phyloP scores from a whole-genome alignment of 2,329 filamentous ascomycete species.

The Colletotrichum neosansevieriae region DNA sequence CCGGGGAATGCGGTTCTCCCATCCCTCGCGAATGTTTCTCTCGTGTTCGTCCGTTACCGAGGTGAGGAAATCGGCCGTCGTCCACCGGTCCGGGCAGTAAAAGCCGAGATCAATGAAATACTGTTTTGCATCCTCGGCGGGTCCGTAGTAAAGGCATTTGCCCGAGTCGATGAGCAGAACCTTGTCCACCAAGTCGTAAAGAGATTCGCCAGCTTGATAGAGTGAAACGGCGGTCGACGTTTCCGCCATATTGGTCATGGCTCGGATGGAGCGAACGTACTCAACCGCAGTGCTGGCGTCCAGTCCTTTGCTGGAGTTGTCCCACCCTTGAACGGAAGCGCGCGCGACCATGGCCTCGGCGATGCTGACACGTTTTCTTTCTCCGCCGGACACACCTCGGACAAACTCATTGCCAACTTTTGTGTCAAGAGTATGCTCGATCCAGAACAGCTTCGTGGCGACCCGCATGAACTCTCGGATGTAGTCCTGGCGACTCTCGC shows the following conservation, averaged over 20 bases:
- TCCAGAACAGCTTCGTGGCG: slow-evolving; percentile 77
- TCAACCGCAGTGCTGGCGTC: slow-evolving; percentile 75
- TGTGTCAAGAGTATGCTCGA: slow-evolving; percentile 75
- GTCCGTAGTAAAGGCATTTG: slow-evolving; percentile 79
- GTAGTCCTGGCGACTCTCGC: slow-evolving; percentile 68
- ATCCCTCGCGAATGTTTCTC: slow-evolving; percentile 55
- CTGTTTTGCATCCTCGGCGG: slow-evolving; percentile 69
- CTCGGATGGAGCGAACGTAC: slow-evolving; percentile 73
- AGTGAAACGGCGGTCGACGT: slow-evolving; percentile 72
- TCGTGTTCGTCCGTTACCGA: slow-evolving; percentile 76
- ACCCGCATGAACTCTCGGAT: slow-evolving; percentile 68
- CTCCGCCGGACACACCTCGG: slow-evolving; percentile 71
- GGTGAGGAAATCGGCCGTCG: slow-evolving; percentile 81
- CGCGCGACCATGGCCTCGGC: slow-evolving; percentile 74
- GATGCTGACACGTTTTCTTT: slow-evolving; percentile 81
- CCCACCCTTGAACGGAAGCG: slow-evolving; percentile 79
- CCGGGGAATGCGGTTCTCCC: slow-evolving; percentile 64
- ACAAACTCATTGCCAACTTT: slow-evolving; percentile 77
- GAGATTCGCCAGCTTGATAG: slow-evolving; percentile 70
- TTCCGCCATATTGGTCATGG: slow-evolving; percentile 74
- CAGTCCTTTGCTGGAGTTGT: slow-evolving; percentile 74
- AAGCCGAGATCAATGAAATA: slow-evolving; percentile 82
- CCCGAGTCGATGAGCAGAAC: slow-evolving; percentile 76
- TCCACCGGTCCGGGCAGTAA: slow-evolving; percentile 77
- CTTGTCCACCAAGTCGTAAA: slow-evolving; percentile 73